These are phyloP conservation scores for grape (Vitis vinifera) DNA, from an alignment of 164 flowering plant species.

Conservation along the genomic window ASM3070453v1 NC_081817.1:205501-206000, in stretches of 20 bases:
- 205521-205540: slow-evolving; percentile 20
- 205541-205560: slow-evolving; percentile 36
- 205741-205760: background rate
- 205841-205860: background rate
- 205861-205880: too few species aligned
- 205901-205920: background rate
- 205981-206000: background rate
- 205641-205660: slow-evolving; percentile 20
- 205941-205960: background rate
- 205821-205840: background rate
- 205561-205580: background rate
- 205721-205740: background rate
- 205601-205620: slow-evolving; percentile 19
- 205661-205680: slow-evolving; percentile 25
- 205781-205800: background rate
- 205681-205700: background rate
- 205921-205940: background rate
- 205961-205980: background rate
- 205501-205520: slow-evolving; percentile 8
- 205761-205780: slow-evolving; percentile 3
- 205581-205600: slow-evolving; percentile 27
- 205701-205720: slow-evolving; percentile 4
- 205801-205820: too few species aligned
- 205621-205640: background rate
- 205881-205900: background rate